Conservation (phyloP, 176 grass and related monocot species). For the Melocanna baccifera region DNA sequence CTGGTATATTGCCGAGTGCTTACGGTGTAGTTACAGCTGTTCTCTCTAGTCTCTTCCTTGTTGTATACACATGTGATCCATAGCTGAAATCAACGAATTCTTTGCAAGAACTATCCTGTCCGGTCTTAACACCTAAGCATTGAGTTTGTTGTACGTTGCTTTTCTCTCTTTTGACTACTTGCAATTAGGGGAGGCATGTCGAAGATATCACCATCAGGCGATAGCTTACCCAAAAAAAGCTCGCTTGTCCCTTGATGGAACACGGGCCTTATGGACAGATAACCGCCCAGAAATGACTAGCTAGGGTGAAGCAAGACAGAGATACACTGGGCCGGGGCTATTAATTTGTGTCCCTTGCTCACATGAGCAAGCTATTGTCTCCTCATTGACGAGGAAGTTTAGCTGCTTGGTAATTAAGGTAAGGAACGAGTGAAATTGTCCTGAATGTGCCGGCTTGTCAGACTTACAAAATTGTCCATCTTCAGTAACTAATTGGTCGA, state of each 20-base stretch:
- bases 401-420: neutral
- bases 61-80: neutral
- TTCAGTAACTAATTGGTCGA: neutral
- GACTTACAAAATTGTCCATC: neutral
- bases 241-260: neutral
- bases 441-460: neutral
- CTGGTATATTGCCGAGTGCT: neutral
- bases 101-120: neutral
- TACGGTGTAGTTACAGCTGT: neutral
- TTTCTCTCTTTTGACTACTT: neutral
- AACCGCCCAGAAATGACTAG: conserved; percentile 7
- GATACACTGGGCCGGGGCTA: neutral
- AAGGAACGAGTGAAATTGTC: neutral
- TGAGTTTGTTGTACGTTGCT: conserved; percentile 19
- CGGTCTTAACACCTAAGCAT: neutral
- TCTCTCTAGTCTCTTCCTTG: neutral
- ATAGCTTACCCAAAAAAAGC: neutral
- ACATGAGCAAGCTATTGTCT: neutral
- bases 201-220: neutral
- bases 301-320: neutral
- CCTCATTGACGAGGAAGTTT: neutral
- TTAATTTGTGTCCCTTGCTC: neutral
- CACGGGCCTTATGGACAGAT: neutral
- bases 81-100: neutral
- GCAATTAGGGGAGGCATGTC: neutral